phyloP scores from a whole-genome alignment of 2,329 filamentous ascomycete genomes.

The Beauveria pseudobassiana region DNA sequence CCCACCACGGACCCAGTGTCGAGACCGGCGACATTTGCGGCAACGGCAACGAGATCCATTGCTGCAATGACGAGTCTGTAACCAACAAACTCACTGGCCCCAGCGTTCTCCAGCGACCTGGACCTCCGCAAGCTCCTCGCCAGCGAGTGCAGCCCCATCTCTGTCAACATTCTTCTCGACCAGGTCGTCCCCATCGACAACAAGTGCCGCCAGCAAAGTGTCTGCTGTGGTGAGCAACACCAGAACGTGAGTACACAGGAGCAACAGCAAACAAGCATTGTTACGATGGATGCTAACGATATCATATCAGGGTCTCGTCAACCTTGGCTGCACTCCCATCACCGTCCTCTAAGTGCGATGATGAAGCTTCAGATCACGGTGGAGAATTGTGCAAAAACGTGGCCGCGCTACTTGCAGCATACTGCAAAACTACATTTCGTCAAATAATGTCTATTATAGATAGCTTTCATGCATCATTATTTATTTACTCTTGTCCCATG shows the following conservation, averaged over 20 bases:
- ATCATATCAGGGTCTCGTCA: not conserved
- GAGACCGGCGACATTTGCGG: conserved; percentile 6
- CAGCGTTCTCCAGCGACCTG: not conserved
- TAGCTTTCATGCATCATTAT: not conserved
- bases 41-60: not conserved
- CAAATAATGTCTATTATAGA: not conserved
- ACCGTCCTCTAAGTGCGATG: not conserved
- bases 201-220: not conserved
- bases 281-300: too few relatives aligned
- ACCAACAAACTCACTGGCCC: not conserved
- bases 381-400: not conserved
- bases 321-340: conserved; percentile 1
- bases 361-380: not conserved
- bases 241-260: not conserved
- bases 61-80: not conserved
- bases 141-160: not conserved
- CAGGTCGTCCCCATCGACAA: not conserved
- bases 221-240: not conserved
- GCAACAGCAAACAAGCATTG: too few relatives aligned
- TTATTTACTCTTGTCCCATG: not conserved
- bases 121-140: not conserved
- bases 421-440: not conserved
- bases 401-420: too few relatives aligned
- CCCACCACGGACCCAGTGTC: not conserved
- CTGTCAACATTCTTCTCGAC: not conserved